Evolutionary conservation across 306 rosid species (phyloP).

Genomic region (Chamaecrista fasciculata): DNA sequence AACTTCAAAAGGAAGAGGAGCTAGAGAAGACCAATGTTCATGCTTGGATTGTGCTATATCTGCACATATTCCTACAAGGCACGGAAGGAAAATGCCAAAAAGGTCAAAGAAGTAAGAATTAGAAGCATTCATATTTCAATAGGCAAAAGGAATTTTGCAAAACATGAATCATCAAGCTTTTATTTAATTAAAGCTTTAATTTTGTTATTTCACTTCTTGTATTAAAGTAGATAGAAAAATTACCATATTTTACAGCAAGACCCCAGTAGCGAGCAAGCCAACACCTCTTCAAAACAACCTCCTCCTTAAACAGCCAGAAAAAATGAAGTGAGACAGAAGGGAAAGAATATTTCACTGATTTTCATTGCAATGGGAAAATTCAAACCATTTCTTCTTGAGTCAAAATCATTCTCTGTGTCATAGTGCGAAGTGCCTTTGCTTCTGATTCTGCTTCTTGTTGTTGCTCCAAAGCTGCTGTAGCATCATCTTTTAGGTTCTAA

Average conservation of each 20-base stretch:
- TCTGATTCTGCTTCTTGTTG: slow-evolving; percentile 91
- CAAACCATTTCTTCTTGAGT: slow-evolving; percentile 99
- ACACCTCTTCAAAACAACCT: slow-evolving; percentile 96
- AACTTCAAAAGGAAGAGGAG: slow-evolving; percentile 80
- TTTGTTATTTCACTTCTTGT: slow-evolving; percentile 6
- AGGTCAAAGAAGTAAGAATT: no score
- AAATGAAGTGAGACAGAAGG: slow-evolving; percentile 11
- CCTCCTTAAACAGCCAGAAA: slow-evolving; percentile 52
- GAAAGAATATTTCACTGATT: neutral
- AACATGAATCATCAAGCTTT: slow-evolving; percentile 20
- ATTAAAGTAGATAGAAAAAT: slow-evolving; percentile 33
- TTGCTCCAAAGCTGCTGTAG: slow-evolving; percentile 66
- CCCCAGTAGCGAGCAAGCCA: slow-evolving; percentile 99
- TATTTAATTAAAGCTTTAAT: slow-evolving; percentile 23
- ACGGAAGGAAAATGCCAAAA: slow-evolving; percentile 30
- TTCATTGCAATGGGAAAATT: slow-evolving; percentile 26
- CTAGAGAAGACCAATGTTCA: slow-evolving; percentile 80
- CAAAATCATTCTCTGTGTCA: slow-evolving; percentile 96
- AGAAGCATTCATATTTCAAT: neutral
- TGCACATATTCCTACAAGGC: slow-evolving; percentile 65
- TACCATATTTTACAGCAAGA: slow-evolving; percentile 88
- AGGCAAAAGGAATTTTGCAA: slow-evolving; percentile 10
- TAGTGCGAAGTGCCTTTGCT: slow-evolving; percentile 79
- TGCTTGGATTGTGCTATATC: slow-evolving; percentile 71
- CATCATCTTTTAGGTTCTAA: slow-evolving; percentile 85